phyloP scores from a whole-genome alignment of 2,329 filamentous ascomycete genomes.

The Escovopsis sp. region DNA sequence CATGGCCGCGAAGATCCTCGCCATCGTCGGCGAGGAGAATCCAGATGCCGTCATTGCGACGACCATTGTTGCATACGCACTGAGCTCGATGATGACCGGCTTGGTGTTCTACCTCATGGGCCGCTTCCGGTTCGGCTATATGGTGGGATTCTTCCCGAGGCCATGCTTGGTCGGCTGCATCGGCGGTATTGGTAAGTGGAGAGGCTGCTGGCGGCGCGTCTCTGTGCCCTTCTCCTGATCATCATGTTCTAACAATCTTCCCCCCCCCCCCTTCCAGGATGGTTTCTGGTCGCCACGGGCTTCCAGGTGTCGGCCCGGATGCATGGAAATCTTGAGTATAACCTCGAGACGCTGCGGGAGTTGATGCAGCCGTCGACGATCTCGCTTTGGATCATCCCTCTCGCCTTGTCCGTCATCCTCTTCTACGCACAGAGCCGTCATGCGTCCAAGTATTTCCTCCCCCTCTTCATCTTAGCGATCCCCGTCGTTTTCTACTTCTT shows the following conservation, averaged over 20 bases:
- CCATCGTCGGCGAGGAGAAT: constrained; percentile 62
- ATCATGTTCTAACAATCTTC: too few species aligned
- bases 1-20: constrained; percentile 84
- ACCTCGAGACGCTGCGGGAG: constrained; percentile 58
- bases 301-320: constrained; percentile 86
- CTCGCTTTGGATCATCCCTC: constrained; percentile 68
- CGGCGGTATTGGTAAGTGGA: constrained; percentile 59
- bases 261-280: constrained; percentile 24
- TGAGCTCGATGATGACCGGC: constrained; percentile 84
- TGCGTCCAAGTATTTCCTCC: constrained; percentile 72
- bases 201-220: too few species aligned
- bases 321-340: constrained; percentile 72
- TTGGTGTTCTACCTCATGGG: constrained; percentile 87
- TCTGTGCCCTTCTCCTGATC: too few species aligned
- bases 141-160: constrained; percentile 92
- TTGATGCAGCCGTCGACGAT: constrained; percentile 62
- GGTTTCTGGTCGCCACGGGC: constrained; percentile 83
- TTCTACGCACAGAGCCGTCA: constrained; percentile 64
- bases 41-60: constrained; percentile 82
- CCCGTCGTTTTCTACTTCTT: constrained; percentile 66
- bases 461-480: constrained; percentile 70
- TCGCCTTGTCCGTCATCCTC: constrained; percentile 60
- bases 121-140: constrained; percentile 69
- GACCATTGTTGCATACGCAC: constrained; percentile 78
- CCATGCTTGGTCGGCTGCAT: constrained; percentile 97